phyloP scores from a whole-genome alignment of 164 flowering plant species.

The grape (Vitis vinifera) region ASM3070453v1 NC_081808.1:3581001-3581500 shows the following conservation, averaged over 20 bases:
- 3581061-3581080: no score
- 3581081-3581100: background rate
- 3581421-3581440: slow-evolving; percentile 36
- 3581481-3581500: background rate
- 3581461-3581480: background rate
- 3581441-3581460: background rate
- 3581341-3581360: slow-evolving; percentile 80
- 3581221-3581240: slow-evolving; percentile 45
- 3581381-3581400: slow-evolving; percentile 66
- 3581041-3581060: no score
- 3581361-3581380: slow-evolving; percentile 84
- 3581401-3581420: slow-evolving; percentile 46
- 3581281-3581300: slow-evolving; percentile 98
- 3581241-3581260: slow-evolving; percentile 60
- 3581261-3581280: slow-evolving; percentile 97
- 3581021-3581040: no score
- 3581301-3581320: slow-evolving; percentile 60
- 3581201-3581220: slow-evolving; percentile 49
- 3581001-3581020: no score
- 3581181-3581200: slow-evolving; percentile 56
- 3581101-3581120: background rate
- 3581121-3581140: background rate
- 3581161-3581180: slow-evolving; percentile 98
- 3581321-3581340: slow-evolving; percentile 82
- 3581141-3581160: slow-evolving; percentile 69